Base-by-base conservation (phyloP, 345 rosid species). In the Trapa bicornis region DNA sequence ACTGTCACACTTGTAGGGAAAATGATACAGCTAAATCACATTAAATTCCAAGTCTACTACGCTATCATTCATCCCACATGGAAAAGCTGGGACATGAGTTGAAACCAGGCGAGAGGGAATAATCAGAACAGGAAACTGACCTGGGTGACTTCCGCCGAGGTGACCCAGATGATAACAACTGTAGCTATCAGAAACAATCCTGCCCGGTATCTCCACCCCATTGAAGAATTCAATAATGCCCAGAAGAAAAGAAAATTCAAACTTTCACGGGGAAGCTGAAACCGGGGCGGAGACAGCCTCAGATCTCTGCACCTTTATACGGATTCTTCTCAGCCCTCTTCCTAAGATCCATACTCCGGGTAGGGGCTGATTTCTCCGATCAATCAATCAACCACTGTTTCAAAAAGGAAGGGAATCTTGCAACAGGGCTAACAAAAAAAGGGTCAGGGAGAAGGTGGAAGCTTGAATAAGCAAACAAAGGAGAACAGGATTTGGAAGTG, bases 141-240 rank as follows among this genome's bases (percentile, higher is more conserved):
- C 98, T 89, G 97, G 77, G 96, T 88, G 61, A 88, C 93, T 82
- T 88, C 93, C 43, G 94, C 97, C 41, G 91, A 89, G 73, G 89
- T 76, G 72, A 89, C 95, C 97, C 94, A 88, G 73, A 94, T 94
- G 71, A 94, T 67, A 73, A 94, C 99, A 70, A 94, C 99, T 62
- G 97, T 80, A 47, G 74, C 86, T 43, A 94, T 94, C 75, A 94
- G 81, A 71, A 91, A 83, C 77, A 94, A 70, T 60, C 99, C 99
- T 67, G 97, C 92, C 70, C 70, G 89, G 63, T 94, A 94, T 71
- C 81, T 89, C 96, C 86, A 91, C 72, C 86, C 80, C 99, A 94
- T 94, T 48, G 70, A 58, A 53, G 45, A 42, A 73, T 35, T 17
- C 65, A 29, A 48, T 54, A 17, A 65, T 43, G 65, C 76, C 72